Evolutionary conservation across 176 grass and related monocot species (phyloP), one percentile per base, ranked within the genome.

Genomic region (Oryza australiensis): DNA sequence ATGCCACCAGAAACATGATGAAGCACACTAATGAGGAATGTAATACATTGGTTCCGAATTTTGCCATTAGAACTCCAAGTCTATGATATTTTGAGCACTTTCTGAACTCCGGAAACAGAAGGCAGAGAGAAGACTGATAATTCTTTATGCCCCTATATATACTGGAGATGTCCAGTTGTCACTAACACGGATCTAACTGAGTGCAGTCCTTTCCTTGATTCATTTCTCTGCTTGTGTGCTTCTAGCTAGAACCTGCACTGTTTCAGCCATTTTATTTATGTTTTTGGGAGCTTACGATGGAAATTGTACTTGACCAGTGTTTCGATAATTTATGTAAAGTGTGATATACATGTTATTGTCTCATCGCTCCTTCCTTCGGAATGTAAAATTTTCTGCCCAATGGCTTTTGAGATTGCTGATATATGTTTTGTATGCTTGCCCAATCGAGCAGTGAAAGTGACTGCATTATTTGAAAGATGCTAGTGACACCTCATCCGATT

Each of bases 1-100:
- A 94, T 94, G 83, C 85, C 76, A 62, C 80, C 79, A 6, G 84
- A 90, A 86, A 79, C 62, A 62, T 83, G 38, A 74, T 29, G 20
- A 62, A 62, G 5, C 70, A 72, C 26, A 49, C 42, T n/a, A 0
- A 66, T 48, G 72, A 35, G 33, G 18, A 82, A 60, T 57, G 40
- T 20, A 70, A 22, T 18, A 76, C 3, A n/a, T 62, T 86, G 26
- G 34, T 70, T 74, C 79, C 2, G 0, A 86, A 24, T 79, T 86
- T 76, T 83, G 76, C n/a, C n/a, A 14, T 41, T 34, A 57, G 33
- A 46, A 20, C 32, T 63, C 26, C 62, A 10, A 60, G 26, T 68
- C 16, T 80, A 62, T 63, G 79, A 24, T n/a, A 40, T 23, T 11
- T 16, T 29, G 11, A 73, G 12, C 14, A 5, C 8, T 46, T 12